A percentile compares a stretch with the other conserved stretches of the same genome.
Conservation (phyloP, 2,329 filamentous ascomycete genomes). For the Diaporthe aspalathi region DNA sequence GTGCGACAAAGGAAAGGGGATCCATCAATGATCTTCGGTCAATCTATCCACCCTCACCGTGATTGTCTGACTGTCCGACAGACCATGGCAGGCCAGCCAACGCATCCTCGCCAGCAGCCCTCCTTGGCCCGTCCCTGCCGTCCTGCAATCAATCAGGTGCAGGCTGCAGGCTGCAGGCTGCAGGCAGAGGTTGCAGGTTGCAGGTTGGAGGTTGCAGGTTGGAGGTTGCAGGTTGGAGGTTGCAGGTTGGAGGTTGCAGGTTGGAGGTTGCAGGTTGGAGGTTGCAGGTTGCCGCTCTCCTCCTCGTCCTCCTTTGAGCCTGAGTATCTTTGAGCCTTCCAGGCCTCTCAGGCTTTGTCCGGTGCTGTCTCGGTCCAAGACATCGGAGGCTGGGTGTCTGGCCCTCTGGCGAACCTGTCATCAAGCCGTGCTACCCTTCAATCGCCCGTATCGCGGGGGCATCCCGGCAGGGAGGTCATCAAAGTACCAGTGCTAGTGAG, state of each 20-base stretch:
- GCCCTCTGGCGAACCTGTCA: slow-evolving; percentile 29
- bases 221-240: too few relatives aligned
- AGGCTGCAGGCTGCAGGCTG: background rate
- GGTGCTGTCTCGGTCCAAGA: slow-evolving; percentile 26
- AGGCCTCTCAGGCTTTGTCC: slow-evolving; percentile 2
- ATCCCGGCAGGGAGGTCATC: slow-evolving; percentile 23
- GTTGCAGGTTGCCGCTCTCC: too few relatives aligned
- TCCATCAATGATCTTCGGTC: slow-evolving; percentile 14
- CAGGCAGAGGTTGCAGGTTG: too few relatives aligned
- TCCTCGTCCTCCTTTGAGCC: background rate
- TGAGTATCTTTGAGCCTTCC: background rate
- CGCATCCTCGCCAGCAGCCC: slow-evolving; percentile 15
- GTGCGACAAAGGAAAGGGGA: slow-evolving; percentile 26
- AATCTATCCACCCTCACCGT: slow-evolving; percentile 24
- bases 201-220: too few relatives aligned
- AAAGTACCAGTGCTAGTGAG: slow-evolving; percentile 24
- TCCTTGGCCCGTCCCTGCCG: slow-evolving; percentile 9
- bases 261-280: too few relatives aligned
- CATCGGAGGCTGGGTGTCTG: slow-evolving; percentile 29
- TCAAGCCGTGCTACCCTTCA: slow-evolving; percentile 26
- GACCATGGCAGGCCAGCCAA: slow-evolving; percentile 4
- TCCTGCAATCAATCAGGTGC: slow-evolving; percentile 18
- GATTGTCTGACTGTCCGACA: background rate
- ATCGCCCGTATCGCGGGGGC: background rate
- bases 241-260: too few relatives aligned